Evolutionary conservation across 257 asterid genomes (phyloP).

Genomic region (Capsicum chinense): DNA sequence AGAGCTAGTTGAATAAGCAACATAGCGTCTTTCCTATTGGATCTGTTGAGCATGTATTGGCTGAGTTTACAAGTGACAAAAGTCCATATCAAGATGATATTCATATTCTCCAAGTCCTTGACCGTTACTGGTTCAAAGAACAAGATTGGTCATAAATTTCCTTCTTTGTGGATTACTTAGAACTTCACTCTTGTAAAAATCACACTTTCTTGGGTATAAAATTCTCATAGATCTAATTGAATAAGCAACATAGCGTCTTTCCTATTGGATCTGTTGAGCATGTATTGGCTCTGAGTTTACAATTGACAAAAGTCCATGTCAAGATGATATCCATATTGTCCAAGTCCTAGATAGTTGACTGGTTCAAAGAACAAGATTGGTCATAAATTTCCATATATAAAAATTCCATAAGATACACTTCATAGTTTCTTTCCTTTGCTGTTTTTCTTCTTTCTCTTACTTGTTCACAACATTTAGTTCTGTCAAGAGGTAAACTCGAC

Average conservation of each 20-base stretch:
- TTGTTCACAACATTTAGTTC: not conserved
- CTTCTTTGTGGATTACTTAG: not conserved
- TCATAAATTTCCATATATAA: not conserved
- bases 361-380: constrained; percentile 10
- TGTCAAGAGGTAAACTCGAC: constrained; percentile 13
- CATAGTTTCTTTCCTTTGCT: not conserved
- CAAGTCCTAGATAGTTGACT: constrained; percentile 17
- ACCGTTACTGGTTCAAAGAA: constrained; percentile 8
- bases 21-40: not conserved
- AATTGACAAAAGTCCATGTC: constrained; percentile 11
- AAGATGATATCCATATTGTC: constrained; percentile 12
- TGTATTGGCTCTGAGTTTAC: not conserved
- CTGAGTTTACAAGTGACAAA: constrained; percentile 3
- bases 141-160: constrained; percentile 7
- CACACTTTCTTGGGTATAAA: not conserved
- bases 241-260: not conserved
- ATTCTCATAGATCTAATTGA: not conserved
- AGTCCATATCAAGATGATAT: constrained; percentile 12
- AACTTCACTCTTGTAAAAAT: not conserved
- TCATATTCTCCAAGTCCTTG: constrained; percentile 22
- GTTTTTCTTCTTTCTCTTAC: constrained; percentile 13
- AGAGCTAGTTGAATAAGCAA: not conserved
- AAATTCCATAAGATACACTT: not conserved
- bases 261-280: not conserved
- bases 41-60: not conserved